phyloP scores from a whole-genome alignment of 305 asterid genomes.

The Fraxinus floribunda region DNA sequence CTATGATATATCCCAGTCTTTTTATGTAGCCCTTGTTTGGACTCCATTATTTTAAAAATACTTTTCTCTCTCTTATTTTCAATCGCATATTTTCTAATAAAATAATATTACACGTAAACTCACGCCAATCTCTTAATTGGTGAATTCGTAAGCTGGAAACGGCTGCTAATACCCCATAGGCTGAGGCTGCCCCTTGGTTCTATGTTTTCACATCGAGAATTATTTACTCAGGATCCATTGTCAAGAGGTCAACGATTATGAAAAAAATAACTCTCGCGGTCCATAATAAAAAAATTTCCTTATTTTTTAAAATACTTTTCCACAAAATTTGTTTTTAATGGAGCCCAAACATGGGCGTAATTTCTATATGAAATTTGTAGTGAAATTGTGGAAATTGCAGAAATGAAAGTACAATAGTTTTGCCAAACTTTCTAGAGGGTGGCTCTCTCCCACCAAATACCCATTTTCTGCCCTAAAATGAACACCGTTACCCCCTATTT shows the following conservation, averaged over 20 bases:
- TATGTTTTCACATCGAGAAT: background rate
- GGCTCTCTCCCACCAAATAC: background rate
- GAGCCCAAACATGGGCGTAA: background rate
- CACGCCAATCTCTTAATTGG: background rate
- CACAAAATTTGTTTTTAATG: background rate
- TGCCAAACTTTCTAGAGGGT: background rate
- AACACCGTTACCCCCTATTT: background rate
- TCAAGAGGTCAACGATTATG: background rate
- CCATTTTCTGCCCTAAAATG: background rate
- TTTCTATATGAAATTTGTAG: background rate
- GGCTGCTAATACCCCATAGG: background rate
- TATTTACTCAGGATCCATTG: background rate
- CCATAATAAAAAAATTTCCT: background rate
- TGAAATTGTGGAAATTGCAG: background rate
- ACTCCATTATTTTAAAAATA: background rate
- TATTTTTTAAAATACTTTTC: background rate
- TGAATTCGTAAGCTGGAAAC: background rate
- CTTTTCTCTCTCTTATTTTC: background rate
- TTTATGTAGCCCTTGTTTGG: background rate
- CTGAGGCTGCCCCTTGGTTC: background rate
- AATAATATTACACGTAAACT: background rate
- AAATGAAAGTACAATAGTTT: background rate
- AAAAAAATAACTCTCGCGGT: background rate
- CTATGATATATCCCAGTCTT: background rate
- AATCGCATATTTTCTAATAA: background rate